Evolutionary conservation across 805 yeast genomes (phyloP), one percentile per base, ranked within the genome.

Genomic region (Schwanniomyces polymorphus): DNA sequence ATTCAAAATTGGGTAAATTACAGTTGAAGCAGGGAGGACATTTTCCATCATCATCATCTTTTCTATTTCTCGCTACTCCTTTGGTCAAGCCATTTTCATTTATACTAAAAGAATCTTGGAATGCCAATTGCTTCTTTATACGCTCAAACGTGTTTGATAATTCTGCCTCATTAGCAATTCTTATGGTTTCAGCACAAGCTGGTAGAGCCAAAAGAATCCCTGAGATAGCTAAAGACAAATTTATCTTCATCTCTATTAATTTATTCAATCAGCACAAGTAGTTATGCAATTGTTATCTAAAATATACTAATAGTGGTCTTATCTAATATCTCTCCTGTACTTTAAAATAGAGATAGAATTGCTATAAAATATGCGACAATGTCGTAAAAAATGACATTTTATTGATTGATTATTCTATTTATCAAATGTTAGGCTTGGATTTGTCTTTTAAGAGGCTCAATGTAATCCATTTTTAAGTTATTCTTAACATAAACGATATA

Each of bases 11-110:
- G 2, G 97, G 96, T 10, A 91, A 75, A 76, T 90, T 87, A 72
- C 99, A 94, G 67, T 94, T 92, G 79, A 94, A 94, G 60, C 97
- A 88, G 0, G 96, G 96, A 0, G 96, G 96, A 58, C 96, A 88
- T 42, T 78, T 73, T 9, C 74, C 81, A 3, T 53, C 46, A 10
- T 43, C 55, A 23, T 53, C 55, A 41, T 26, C 38, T 4, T 34
- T 38, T 11, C 21, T 16, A 7, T 18, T 10, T 14, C 21, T 11
- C 2, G 21, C 21, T 31, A 14, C 17, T 7, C 11, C 35, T 10
- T 16, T 17, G 9, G 5, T 31, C 7, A 31, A 14, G 7, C 14
- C 21, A 7, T 16, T 12, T 31, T 31, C 35, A 6, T 31, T 31
- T 5, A 31, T 10, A 7, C 21, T 31, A 12, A 31, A 31, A 31